phyloP scores from a whole-genome alignment of 495 filamentous ascomycete genomes.

The Penicillium odoratum region DNA sequence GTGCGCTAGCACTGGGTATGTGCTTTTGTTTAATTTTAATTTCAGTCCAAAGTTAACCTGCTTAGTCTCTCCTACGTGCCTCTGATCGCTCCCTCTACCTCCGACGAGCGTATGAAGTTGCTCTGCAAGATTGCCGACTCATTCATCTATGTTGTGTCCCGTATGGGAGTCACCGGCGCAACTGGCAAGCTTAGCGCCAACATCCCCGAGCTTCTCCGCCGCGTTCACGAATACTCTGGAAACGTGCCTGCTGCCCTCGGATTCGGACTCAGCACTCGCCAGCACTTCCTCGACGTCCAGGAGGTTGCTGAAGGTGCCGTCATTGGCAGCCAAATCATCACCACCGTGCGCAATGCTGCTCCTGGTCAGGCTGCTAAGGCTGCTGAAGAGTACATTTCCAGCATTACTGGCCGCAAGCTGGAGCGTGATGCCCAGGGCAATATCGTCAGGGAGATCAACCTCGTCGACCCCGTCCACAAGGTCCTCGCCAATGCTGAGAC shows the following conservation, averaged over 20 bases:
- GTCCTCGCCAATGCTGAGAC: constrained; percentile 29
- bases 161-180: constrained; percentile 93
- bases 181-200: constrained; percentile 72
- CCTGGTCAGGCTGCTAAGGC: constrained; percentile 68
- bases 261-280: constrained; percentile 86
- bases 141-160: constrained; percentile 95
- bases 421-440: constrained; percentile 40
- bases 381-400: constrained; percentile 83
- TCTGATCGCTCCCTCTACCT: constrained; percentile 87
- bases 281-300: constrained; percentile 87
- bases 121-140: constrained; percentile 96
- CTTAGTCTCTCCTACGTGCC: constrained; percentile 88
- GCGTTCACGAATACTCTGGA: constrained; percentile 77
- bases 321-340: constrained; percentile 95
- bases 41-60: background rate
- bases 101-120: constrained; percentile 82
- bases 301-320: constrained; percentile 90
- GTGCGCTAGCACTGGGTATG: constrained; percentile 68
- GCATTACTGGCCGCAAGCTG: constrained; percentile 66
- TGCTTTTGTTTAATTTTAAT: background rate
- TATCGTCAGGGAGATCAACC: constrained; percentile 40
- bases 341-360: constrained; percentile 67
- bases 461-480: constrained; percentile 62
- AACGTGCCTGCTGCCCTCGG: constrained; percentile 85
- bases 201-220: constrained; percentile 71